Evolutionary conservation across 371 early-diverging fungal species (phyloP), one percentile per base, ranked within the genome.

Genomic region (Rhizopus delemar): DNA sequence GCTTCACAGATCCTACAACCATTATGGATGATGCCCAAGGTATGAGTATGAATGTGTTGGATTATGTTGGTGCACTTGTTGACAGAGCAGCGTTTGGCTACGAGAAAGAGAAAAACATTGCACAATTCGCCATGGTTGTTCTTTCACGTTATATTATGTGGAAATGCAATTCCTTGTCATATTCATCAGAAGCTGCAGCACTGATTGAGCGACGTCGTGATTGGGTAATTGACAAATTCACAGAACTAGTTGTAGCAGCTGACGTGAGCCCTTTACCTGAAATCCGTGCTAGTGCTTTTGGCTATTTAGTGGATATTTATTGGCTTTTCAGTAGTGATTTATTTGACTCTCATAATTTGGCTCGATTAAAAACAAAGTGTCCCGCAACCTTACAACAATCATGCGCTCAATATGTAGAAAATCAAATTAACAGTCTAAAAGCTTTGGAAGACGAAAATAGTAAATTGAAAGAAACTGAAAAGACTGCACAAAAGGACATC

Each of bases 301-400:
- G 75, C 34, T 68, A 71, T 34, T 35, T 84, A 29, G 72, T 84
- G 7, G 84, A 84, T 53, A 53, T 82, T 0, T 81, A 82, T 57
- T 83, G 83, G 83, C 58, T 86, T 5, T 84, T 85, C 64, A 73
- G 76, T 2, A 78, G 78, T 15, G 81, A 83, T 13, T 56, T 82
- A 51, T 83, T 82, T 66, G 67, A 57, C 22, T 57, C 55, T 5
- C 43, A 48, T 9, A 69, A 68, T 12, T 58, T 78, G n/a, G 63
- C 66, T 11, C 56, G 68, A 7, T 54, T 82, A 33, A 63, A 67
- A 48, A 63, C 74, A 22, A 51, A 53, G 7, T 84, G 81, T 43
- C 65, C 82, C 4, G 59, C 54, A 9, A 57, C 70, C 3, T 56
- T 69, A 2, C 86, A 86, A 59, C 59, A 49, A 5, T 50, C 66